phyloP scores from a whole-genome alignment of 2,329 filamentous ascomycete species.

The Emmonsia crescens region DNA sequence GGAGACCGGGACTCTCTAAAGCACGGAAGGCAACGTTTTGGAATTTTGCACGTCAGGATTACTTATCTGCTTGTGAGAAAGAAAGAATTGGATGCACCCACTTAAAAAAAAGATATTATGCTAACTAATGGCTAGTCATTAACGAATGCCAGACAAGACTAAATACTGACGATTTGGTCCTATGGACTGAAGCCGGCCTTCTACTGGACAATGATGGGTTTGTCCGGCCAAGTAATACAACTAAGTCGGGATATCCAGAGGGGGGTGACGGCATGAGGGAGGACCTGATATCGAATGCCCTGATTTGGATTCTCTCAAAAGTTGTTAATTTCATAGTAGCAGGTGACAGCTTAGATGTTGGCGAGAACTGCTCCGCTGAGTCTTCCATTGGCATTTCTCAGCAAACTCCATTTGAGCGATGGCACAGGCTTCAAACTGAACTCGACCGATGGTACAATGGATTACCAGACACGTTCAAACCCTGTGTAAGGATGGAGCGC shows the following conservation, averaged over 20 bases:
- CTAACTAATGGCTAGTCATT: slow-evolving; percentile 28
- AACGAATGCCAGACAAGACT: slow-evolving; percentile 51
- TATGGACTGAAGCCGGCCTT: slow-evolving; percentile 56
- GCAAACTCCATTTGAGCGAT: slow-evolving; percentile 36
- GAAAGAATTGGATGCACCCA: not conserved
- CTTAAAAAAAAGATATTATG: slow-evolving; percentile 5
- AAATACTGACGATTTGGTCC: slow-evolving; percentile 49
- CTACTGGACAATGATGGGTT: slow-evolving; percentile 45
- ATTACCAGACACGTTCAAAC: slow-evolving; percentile 49
- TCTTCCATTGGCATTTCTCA: slow-evolving; percentile 27
- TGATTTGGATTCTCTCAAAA: slow-evolving; percentile 57
- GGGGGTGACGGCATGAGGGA: slow-evolving; percentile 44
- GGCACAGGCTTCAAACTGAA: slow-evolving; percentile 44
- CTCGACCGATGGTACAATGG: slow-evolving; percentile 50
- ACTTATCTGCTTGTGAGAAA: slow-evolving; percentile 48
- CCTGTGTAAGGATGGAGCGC: slow-evolving; percentile 42
- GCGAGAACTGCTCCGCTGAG: slow-evolving; percentile 17
- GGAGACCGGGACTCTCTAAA: slow-evolving; percentile 38
- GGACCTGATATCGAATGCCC: slow-evolving; percentile 52
- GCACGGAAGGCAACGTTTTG: slow-evolving; percentile 52
- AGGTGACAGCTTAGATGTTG: slow-evolving; percentile 39
- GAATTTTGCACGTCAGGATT: slow-evolving; percentile 57
- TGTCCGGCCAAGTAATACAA: slow-evolving; percentile 34
- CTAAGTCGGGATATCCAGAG: slow-evolving; percentile 22
- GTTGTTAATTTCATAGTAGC: slow-evolving; percentile 54